Evolutionary conservation across 352 stramenopile genomes (phyloP).

Genomic region (Phytopythium litorale): DNA sequence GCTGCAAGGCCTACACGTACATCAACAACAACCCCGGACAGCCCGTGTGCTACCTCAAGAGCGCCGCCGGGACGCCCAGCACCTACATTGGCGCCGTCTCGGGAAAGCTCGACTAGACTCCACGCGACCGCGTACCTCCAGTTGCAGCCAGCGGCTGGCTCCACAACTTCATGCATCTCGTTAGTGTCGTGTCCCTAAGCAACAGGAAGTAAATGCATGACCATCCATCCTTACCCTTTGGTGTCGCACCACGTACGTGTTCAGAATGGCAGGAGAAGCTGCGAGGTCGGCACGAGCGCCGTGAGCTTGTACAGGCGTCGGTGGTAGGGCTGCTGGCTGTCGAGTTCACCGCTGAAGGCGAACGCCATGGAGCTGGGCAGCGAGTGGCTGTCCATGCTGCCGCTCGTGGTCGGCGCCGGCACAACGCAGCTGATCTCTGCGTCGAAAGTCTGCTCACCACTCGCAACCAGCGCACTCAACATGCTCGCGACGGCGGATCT

Average conservation of each 20-base stretch:
- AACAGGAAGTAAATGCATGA: background rate
- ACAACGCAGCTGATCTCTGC: conserved; percentile 22
- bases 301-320: background rate
- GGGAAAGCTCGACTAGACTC: conserved; percentile 28
- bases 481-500: conserved; percentile 23
- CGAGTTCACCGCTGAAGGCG: background rate
- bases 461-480: conserved; percentile 32
- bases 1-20: conserved; percentile 46
- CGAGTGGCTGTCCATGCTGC: conserved; percentile 11
- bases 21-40: conserved; percentile 36
- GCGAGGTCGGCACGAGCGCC: conserved; percentile 11
- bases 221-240: background rate
- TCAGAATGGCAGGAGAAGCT: conserved; percentile 19
- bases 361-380: conserved; percentile 1
- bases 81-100: conserved; percentile 21
- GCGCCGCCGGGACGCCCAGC: conserved; percentile 10
- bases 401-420: conserved; percentile 7
- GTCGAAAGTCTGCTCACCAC: conserved; percentile 31
- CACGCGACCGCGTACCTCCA: background rate
- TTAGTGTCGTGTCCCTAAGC: background rate
- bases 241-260: background rate
- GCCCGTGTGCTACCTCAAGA: conserved; percentile 42
- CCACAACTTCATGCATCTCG: background rate
- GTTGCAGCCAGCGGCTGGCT: background rate
- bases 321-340: background rate